A percentile compares a stretch with the other conserved stretches of the same genome.
Conservation (phyloP, 768 basidiomycete species). For the Lentinula boryana region DNA sequence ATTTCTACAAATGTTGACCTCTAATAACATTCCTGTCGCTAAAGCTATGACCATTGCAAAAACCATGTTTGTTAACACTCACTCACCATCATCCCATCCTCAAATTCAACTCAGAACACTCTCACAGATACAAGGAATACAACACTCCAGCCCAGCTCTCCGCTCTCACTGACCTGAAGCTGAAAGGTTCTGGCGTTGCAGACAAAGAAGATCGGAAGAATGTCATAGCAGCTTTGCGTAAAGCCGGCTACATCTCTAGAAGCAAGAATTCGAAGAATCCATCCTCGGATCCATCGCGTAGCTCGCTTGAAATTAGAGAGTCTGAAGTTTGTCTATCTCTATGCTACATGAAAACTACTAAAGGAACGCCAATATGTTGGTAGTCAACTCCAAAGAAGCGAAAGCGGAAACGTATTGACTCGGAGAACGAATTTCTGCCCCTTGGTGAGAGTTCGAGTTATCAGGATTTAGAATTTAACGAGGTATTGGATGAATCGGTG, state of each 20-base stretch:
- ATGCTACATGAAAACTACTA: not conserved
- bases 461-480: slow-evolving; percentile 64
- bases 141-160: slow-evolving; percentile 55
- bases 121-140: slow-evolving; percentile 60
- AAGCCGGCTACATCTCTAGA: slow-evolving; percentile 48
- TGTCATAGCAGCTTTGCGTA: slow-evolving; percentile 53
- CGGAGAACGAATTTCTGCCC: slow-evolving; percentile 56
- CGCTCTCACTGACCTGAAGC: slow-evolving; percentile 52
- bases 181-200: slow-evolving; percentile 51
- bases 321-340: slow-evolving; percentile 22
- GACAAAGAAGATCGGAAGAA: slow-evolving; percentile 61
- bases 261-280: slow-evolving; percentile 14
- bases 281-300: slow-evolving; percentile 14
- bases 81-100: not conserved
- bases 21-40: slow-evolving; percentile 46
- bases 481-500: slow-evolving; percentile 69
- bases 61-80: slow-evolving; percentile 48
- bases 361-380: not conserved
- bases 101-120: slow-evolving; percentile 10
- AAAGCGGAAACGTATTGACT: slow-evolving; percentile 47
- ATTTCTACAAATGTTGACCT: slow-evolving; percentile 63
- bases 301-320: slow-evolving; percentile 16
- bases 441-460: slow-evolving; percentile 42
- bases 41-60: slow-evolving; percentile 67
- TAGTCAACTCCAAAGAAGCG: slow-evolving; percentile 42